These are phyloP conservation scores for Nemophila menziesii DNA, from an alignment of 257 asterid genomes.

Conservation along the genomic window DNA sequence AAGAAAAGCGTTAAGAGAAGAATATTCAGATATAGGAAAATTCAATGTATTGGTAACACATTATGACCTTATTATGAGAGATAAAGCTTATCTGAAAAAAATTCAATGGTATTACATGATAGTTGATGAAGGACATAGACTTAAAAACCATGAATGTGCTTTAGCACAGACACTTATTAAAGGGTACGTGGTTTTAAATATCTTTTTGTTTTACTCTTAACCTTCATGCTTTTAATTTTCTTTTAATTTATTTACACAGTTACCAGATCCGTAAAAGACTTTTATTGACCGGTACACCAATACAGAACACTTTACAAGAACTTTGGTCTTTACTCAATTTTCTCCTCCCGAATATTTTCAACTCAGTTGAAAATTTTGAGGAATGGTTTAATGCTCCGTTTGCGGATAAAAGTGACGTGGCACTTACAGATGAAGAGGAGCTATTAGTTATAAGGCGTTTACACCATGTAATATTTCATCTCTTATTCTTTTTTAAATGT, in stretches of 20 bases:
- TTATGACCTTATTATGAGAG: slow-evolving; percentile 94
- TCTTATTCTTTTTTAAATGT: slow-evolving; percentile 6
- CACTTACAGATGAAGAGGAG: slow-evolving; percentile 91
- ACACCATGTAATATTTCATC: slow-evolving; percentile 63
- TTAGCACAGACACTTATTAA: slow-evolving; percentile 81
- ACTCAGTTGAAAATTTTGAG: slow-evolving; percentile 84
- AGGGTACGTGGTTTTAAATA: too few species aligned
- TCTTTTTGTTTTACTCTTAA: too few species aligned
- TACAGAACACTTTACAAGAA: slow-evolving; percentile 96
- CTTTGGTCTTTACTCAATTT: slow-evolving; percentile 95
- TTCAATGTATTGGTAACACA: slow-evolving; percentile 89
- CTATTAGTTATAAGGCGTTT: slow-evolving; percentile 75
- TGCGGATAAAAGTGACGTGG: slow-evolving; percentile 73
- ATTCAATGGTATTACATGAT: slow-evolving; percentile 88
- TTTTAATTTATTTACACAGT: slow-evolving; percentile 58
- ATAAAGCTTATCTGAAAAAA: slow-evolving; percentile 79
- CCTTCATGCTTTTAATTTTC: too few species aligned
- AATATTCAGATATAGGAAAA: slow-evolving; percentile 81
- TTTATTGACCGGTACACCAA: slow-evolving; percentile 94
- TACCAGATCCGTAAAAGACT: slow-evolving; percentile 85
- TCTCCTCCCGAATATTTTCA: slow-evolving; percentile 90
- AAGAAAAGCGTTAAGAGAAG: slow-evolving; percentile 89
- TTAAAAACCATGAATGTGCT: slow-evolving; percentile 85
- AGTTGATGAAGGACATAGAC: slow-evolving; percentile 97
- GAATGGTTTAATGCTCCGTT: slow-evolving; percentile 99